Evolutionary conservation across 768 basidiomycete genomes (phyloP).

Genomic region (Auriscalpium microsporum): DNA sequence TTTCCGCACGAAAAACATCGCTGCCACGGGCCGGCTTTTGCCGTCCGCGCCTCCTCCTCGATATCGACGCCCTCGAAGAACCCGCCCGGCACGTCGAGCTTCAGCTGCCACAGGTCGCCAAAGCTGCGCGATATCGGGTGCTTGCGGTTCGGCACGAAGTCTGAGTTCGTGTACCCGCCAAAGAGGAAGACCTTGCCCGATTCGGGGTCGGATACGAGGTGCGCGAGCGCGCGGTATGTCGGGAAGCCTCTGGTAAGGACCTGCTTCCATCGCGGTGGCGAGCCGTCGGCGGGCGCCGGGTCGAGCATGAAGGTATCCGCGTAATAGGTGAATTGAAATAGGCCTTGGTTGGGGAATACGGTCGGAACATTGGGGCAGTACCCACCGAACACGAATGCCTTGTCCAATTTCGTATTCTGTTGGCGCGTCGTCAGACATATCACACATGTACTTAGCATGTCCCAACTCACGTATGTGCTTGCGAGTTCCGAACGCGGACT

Average conservation of each 20-base stretch:
- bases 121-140: constrained; percentile 23
- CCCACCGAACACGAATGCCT: constrained; percentile 33
- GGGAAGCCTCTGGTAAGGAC: constrained; percentile 35
- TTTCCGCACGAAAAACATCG: constrained; percentile 32
- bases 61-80: constrained; percentile 29
- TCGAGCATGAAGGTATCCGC: constrained; percentile 33
- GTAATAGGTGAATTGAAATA: constrained; percentile 30
- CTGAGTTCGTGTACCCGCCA: constrained; percentile 33
- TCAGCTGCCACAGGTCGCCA: constrained; percentile 32
- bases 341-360: background rate
- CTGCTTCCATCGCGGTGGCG: constrained; percentile 26
- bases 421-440: background rate
- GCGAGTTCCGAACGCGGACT: constrained; percentile 28
- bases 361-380: constrained; percentile 24
- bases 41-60: constrained; percentile 30
- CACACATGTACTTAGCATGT: background rate
- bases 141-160: constrained; percentile 26
- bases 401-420: constrained; percentile 27
- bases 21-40: constrained; percentile 33
- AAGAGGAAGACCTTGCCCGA: constrained; percentile 31
- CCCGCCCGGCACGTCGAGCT: constrained; percentile 28
- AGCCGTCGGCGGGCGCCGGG: constrained; percentile 13
- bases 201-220: constrained; percentile 26
- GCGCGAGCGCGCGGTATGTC: constrained; percentile 30
- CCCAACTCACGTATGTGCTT: constrained; percentile 23